These are phyloP conservation scores for Aphanomyces invadans DNA, from an alignment of 352 stramenopile genomes.

Conservation along the genomic window DNA sequence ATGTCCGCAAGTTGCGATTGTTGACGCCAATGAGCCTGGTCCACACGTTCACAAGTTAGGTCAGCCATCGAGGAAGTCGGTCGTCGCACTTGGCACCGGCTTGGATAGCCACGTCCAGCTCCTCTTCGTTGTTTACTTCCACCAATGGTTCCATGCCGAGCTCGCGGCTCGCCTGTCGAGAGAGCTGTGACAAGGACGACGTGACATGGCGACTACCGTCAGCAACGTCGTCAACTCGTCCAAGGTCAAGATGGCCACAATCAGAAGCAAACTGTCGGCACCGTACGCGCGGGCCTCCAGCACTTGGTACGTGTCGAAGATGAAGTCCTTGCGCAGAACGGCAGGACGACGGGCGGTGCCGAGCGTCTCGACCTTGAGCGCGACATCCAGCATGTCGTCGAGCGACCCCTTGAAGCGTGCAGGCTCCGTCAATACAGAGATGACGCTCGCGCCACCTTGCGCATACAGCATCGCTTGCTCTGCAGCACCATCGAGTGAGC, in stretches of 20 bases:
- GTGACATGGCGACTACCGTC: conserved; percentile 29
- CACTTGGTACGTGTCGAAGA: conserved; percentile 91
- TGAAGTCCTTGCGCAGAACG: conserved; percentile 92
- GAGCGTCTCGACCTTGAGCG: conserved; percentile 41
- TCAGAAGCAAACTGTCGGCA: conserved; percentile 96
- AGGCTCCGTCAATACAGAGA: conserved; percentile 96
- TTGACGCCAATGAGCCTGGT: conserved; percentile 95
- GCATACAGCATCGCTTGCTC: conserved; percentile 91
- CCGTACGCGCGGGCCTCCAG: conserved; percentile 92
- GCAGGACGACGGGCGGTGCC: conserved; percentile 38
- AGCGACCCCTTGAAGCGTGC: conserved; percentile 97
- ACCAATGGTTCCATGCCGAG: conserved; percentile 97
- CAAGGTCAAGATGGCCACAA: conserved; percentile 88
- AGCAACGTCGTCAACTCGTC: conserved; percentile 53
- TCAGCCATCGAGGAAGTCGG: no score
- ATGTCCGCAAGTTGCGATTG: conserved; percentile 97
- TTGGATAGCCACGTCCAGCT: conserved; percentile 91
- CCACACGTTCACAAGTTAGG: neutral
- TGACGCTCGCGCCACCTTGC: conserved; percentile 89
- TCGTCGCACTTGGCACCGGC: conserved; percentile 70
- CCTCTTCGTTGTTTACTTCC: conserved; percentile 92
- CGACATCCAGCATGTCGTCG: conserved; percentile 54
- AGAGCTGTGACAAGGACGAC: neutral
- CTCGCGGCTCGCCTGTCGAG: conserved; percentile 57
- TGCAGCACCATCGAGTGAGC: neutral